Evolutionary conservation across 2,329 filamentous ascomycete species (phyloP).

Genomic region (Penicillium crustosum): DNA sequence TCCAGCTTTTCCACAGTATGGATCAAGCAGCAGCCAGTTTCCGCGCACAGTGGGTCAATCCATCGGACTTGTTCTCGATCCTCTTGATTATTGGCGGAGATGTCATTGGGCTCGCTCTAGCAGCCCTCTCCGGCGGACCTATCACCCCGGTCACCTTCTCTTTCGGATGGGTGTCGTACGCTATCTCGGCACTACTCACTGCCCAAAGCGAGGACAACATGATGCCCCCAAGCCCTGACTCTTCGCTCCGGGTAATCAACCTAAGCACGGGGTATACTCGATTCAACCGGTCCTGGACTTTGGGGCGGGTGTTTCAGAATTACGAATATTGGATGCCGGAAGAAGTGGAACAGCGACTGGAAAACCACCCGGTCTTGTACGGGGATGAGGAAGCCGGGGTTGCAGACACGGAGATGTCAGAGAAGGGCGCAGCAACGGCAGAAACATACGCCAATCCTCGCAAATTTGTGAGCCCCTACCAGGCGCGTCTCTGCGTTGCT

Average conservation of each 20-base stretch:
- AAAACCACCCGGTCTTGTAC: background rate
- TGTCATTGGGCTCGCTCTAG: slow-evolving; percentile 37
- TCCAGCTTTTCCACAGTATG: background rate
- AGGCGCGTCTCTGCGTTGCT: slow-evolving; percentile 6
- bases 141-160: slow-evolving; percentile 40
- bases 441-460: background rate
- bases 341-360: slow-evolving; percentile 6
- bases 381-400: background rate
- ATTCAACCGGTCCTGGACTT: slow-evolving; percentile 45
- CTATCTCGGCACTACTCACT: slow-evolving; percentile 30
- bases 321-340: slow-evolving; percentile 34
- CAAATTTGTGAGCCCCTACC: background rate
- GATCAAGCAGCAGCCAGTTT: background rate
- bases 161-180: slow-evolving; percentile 45
- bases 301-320: slow-evolving; percentile 47
- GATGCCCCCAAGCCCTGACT: slow-evolving; percentile 37
- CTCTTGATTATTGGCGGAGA: slow-evolving; percentile 42
- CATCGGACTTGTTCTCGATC: slow-evolving; percentile 33
- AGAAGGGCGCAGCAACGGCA: background rate
- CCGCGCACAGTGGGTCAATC: slow-evolving; percentile 15
- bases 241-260: slow-evolving; percentile 37
- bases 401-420: slow-evolving; percentile 11
- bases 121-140: slow-evolving; percentile 30
- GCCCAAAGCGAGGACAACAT: slow-evolving; percentile 36
- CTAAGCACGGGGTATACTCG: slow-evolving; percentile 37